Evolutionary conservation across 176 grass and related monocot species (phyloP).

Genomic region (Echinochloa phyllopogon): DNA sequence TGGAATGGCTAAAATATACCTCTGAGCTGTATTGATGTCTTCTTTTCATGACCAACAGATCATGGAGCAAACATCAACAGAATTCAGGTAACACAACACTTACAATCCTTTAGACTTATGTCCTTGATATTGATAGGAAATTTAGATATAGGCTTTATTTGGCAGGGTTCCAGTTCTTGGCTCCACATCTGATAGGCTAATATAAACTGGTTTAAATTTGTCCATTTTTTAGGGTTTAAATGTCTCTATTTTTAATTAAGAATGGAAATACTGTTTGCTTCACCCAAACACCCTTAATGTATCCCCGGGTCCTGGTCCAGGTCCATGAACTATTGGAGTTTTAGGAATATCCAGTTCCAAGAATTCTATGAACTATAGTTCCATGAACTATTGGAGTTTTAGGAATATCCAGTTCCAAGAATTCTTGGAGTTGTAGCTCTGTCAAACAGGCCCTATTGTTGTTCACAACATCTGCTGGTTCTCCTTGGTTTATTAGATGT

Average conservation of each 20-base stretch:
- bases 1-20: conserved; percentile 24
- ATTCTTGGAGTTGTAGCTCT: background rate
- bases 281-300: conserved; percentile 2
- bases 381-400: too few species aligned
- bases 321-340: too few species aligned
- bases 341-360: background rate
- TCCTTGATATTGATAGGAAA: conserved; percentile 23
- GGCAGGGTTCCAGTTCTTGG: background rate
- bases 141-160: background rate
- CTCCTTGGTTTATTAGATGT: conserved; percentile 43
- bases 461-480: conserved; percentile 36
- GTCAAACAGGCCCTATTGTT: background rate
- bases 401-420: background rate
- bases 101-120: conserved; percentile 27
- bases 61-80: conserved; percentile 40
- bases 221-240: too few species aligned
- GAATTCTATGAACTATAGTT: too few species aligned
- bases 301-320: background rate
- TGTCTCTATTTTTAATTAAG: background rate
- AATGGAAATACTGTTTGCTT: background rate
- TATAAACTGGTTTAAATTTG: background rate
- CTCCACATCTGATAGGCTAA: background rate
- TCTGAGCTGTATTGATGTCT: conserved; percentile 36
- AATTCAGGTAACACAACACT: conserved; percentile 56
- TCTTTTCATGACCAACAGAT: conserved; percentile 51